Conservation (phyloP, 257 asterid species). For the Solanum sejunctum region DNA sequence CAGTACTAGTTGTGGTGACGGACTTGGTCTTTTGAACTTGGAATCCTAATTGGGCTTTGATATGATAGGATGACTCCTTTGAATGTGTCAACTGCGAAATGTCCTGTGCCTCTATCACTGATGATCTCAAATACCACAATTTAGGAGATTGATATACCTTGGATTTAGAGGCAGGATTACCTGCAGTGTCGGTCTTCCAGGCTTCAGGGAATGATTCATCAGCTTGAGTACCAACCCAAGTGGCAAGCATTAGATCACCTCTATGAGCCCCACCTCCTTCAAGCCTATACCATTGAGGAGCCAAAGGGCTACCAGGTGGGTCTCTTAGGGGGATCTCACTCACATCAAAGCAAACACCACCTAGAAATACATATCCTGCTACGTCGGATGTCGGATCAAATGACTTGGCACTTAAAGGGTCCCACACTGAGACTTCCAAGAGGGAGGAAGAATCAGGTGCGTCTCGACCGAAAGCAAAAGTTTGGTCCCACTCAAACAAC, state of each 20-base stretch:
- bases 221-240: conserved; percentile 90
- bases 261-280: conserved; percentile 85
- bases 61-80: conserved; percentile 32
- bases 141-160: conserved; percentile 86
- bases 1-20: conserved; percentile 14
- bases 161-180: conserved; percentile 42
- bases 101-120: conserved; percentile 68
- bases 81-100: conserved; percentile 22
- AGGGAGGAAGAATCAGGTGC: conserved; percentile 53
- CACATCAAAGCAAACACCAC: conserved; percentile 84
- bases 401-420: conserved; percentile 23
- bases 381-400: conserved; percentile 8
- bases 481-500: conserved; percentile 72
- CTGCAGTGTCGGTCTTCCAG: conserved; percentile 70
- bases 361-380: conserved; percentile 54
- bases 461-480: conserved; percentile 61
- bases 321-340: conserved; percentile 76
- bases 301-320: conserved; percentile 84
- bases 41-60: conserved; percentile 59
- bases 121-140: conserved; percentile 69
- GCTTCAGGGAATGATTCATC: conserved; percentile 88
- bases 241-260: conserved; percentile 87
- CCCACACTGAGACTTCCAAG: conserved; percentile 78
- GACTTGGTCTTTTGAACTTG: conserved; percentile 59
- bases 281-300: conserved; percentile 88